These are phyloP conservation scores for Cladorrhinum sp. DNA, from an alignment of 2,329 filamentous ascomycete genomes.

Conservation along the genomic window DNA sequence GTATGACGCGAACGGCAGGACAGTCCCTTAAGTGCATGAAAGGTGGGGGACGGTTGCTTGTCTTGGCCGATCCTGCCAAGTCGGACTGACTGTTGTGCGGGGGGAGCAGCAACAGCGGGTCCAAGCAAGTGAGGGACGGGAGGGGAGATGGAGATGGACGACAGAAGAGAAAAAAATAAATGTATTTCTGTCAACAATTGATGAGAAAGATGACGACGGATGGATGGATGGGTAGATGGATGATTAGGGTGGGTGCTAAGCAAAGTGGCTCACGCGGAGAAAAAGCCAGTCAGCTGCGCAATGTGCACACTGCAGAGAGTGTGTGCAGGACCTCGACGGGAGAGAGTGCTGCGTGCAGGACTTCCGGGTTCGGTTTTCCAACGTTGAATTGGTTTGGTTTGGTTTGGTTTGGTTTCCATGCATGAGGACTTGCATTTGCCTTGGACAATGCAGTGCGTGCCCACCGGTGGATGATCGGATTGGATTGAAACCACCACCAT, in stretches of 20 bases:
- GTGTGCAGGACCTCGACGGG: background rate
- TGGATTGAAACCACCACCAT: background rate
- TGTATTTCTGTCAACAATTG: background rate
- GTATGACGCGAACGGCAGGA: background rate
- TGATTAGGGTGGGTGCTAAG: background rate
- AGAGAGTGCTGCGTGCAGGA: background rate
- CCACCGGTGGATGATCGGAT: background rate
- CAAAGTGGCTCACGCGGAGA: background rate
- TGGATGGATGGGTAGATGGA: no score
- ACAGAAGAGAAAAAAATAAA: background rate
- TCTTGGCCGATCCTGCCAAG: conserved; percentile 22
- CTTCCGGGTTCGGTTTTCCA: background rate
- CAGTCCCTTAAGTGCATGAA: background rate
- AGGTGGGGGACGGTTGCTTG: background rate
- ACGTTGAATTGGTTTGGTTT: background rate
- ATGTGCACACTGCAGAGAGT: background rate
- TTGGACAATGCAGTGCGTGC: background rate
- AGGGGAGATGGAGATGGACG: background rate
- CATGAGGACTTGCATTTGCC: background rate
- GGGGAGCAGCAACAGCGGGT: background rate
- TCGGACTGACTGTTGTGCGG: conserved; percentile 12
- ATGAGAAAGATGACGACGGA: background rate
- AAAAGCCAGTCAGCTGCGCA: background rate
- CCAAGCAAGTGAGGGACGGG: background rate
- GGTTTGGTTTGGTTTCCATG: background rate